Base-by-base conservation (phyloP, 495 filamentous ascomycete genomes). In the Daldinia decipiens region DNA sequence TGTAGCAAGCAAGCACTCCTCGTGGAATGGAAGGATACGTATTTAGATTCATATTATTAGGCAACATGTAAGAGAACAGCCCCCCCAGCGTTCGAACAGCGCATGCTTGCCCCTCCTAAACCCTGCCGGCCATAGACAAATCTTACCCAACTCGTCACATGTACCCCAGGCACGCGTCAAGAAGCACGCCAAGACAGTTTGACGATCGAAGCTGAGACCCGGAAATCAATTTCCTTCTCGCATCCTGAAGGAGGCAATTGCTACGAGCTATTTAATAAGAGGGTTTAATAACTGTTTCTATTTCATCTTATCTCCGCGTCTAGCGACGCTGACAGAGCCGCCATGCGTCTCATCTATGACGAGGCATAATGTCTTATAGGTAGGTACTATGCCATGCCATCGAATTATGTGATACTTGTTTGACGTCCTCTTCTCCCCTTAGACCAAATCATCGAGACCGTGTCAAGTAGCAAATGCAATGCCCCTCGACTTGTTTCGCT, bases 71-170 rank as follows among this genome's bases (percentile, higher is more conserved):
- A 26, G 26, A 29, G 19, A 29, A n/a, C 15, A 57, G 7, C n/a
- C n/a, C 13, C 27, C 31, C 53, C 17, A 12, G 29, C 17, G 53
- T 56, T 56, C 53, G 53, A 56, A 56, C 31, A 56, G 15, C 53
- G 31, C 29, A 56, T 19, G 8, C 17, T 27, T 57, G 31, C 54
- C 54, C 54, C 34, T 38, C 54, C 32, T 38, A 24, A 38, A 57
- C 19, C 34, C 21, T 13, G 36, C 21, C 8, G 27, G 56, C 27
- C 5, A 7, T 17, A 26, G 13, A 53, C 24, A 53, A 29, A 4
- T 19, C 29, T 21, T 52, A 27, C 52, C 60, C 55, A 56, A 57
- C 39, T 58, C 67, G 67, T 51, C 67, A 55, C 67, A 47, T 69
- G 15, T 55, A 39, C 43, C 66, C 52, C 52, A 57, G 52, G 57